phyloP scores from a whole-genome alignment of 2,329 filamentous ascomycete species.

The Claviceps africana region DNA sequence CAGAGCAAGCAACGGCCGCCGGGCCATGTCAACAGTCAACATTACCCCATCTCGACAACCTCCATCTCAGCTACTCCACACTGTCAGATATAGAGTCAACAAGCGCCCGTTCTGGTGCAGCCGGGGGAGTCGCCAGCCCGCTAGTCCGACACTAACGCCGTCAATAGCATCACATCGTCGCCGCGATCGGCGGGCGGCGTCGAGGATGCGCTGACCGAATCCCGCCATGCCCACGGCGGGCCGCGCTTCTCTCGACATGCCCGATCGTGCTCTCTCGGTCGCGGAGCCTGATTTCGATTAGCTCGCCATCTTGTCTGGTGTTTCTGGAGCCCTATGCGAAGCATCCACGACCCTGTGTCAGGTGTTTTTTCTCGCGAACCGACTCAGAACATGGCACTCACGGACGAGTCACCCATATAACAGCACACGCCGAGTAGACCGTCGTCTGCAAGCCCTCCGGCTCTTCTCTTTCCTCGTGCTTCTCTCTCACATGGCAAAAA shows the following conservation, averaged over 20 bases:
- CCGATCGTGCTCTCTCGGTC: background rate
- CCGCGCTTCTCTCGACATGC: background rate
- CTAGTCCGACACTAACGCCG: background rate
- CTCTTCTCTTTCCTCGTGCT: no score
- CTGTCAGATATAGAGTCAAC: background rate
- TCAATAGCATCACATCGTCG: background rate
- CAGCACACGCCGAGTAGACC: no score
- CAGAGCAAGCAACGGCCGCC: background rate
- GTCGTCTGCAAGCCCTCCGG: no score
- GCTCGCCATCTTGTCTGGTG: background rate
- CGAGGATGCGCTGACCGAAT: background rate
- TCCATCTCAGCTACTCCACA: background rate
- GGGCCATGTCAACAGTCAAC: no score
- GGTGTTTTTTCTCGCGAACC: no score
- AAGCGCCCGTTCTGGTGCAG: background rate
- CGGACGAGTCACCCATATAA: no score
- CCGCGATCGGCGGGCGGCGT: background rate
- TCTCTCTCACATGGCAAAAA: no score
- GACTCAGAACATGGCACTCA: no score
- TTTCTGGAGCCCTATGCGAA: no score
- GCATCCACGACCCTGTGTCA: no score
- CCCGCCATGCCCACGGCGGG: background rate
- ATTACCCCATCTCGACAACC: background rate
- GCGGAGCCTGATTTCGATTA: background rate
- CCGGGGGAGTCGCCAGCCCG: background rate